phyloP scores from a whole-genome alignment of 176 grass and related monocot species.

The Avena sativa region DNA sequence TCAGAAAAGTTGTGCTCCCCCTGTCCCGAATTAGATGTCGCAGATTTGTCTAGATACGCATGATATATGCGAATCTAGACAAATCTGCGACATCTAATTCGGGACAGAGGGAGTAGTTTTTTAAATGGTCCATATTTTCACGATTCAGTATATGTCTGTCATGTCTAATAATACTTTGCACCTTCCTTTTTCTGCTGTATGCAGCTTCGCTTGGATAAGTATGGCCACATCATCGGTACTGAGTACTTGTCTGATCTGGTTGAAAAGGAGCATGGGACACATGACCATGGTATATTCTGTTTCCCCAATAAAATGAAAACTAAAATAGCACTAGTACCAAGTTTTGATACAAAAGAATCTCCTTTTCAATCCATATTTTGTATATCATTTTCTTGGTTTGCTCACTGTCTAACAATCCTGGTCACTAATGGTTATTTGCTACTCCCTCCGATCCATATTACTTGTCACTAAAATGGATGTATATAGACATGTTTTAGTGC shows the following conservation, averaged over 20 bases:
- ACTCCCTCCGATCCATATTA: too few relatives aligned
- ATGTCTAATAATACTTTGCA: constrained; percentile 42
- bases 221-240: constrained; percentile 80
- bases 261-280: constrained; percentile 82
- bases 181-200: constrained; percentile 42
- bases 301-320: background rate
- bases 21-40: too few relatives aligned
- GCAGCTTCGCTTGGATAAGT: constrained; percentile 80
- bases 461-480: too few relatives aligned
- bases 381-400: constrained; percentile 26
- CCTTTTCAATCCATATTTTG: constrained; percentile 16
- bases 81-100: too few relatives aligned
- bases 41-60: too few relatives aligned
- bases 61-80: too few relatives aligned
- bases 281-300: constrained; percentile 74
- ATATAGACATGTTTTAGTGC: too few relatives aligned
- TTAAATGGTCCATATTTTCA: constrained; percentile 28
- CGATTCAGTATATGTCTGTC: background rate
- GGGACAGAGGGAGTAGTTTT: background rate
- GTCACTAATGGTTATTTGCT: constrained; percentile 1
- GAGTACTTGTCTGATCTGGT: constrained; percentile 96
- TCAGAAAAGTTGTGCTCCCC: background rate
- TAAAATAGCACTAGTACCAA: constrained; percentile 6
- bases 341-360: constrained; percentile 1
- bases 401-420: background rate